These are phyloP conservation scores for Boletales sp. DNA, from an alignment of 768 basidiomycete genomes.

Conservation along the genomic window DNA sequence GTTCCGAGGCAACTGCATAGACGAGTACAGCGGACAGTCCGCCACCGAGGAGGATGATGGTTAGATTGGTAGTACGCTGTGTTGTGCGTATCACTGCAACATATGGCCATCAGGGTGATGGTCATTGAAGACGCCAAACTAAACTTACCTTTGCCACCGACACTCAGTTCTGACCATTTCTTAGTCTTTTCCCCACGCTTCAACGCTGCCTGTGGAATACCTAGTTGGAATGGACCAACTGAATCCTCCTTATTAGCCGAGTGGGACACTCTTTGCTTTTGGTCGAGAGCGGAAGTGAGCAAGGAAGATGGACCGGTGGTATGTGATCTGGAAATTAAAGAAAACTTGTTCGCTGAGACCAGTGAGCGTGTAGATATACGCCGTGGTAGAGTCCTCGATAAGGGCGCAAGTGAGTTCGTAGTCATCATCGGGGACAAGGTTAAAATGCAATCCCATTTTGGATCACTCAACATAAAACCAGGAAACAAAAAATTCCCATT, in stretches of 20 bases:
- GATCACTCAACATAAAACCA: no score
- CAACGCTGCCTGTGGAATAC: conserved; percentile 55
- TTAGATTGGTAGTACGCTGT: conserved; percentile 48
- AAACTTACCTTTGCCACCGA: conserved; percentile 66
- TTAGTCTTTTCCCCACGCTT: conserved; percentile 53
- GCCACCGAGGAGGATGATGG: conserved; percentile 70
- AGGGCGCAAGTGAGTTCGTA: conserved; percentile 1
- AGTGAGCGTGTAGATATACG: background rate
- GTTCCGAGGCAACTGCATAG: conserved; percentile 77
- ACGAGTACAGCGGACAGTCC: conserved; percentile 69
- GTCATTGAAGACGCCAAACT: background rate
- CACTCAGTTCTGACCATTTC: conserved; percentile 78
- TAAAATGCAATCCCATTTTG: background rate
- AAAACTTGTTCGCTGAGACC: background rate
- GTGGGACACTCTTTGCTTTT: conserved; percentile 40
- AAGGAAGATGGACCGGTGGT: conserved; percentile 50
- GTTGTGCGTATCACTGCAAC: conserved; percentile 33
- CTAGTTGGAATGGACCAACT: conserved; percentile 77
- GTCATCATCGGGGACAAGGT: conserved; percentile 11
- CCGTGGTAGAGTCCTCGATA: conserved; percentile 7
- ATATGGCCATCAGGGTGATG: background rate
- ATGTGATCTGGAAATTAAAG: conserved; percentile 32
- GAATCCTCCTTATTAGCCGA: conserved; percentile 46
- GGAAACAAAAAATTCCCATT: conserved; percentile 30
- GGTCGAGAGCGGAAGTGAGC: conserved; percentile 64